Conservation (phyloP, 2,329 filamentous ascomycete genomes). For the Colletotrichum destructivum region DNA sequence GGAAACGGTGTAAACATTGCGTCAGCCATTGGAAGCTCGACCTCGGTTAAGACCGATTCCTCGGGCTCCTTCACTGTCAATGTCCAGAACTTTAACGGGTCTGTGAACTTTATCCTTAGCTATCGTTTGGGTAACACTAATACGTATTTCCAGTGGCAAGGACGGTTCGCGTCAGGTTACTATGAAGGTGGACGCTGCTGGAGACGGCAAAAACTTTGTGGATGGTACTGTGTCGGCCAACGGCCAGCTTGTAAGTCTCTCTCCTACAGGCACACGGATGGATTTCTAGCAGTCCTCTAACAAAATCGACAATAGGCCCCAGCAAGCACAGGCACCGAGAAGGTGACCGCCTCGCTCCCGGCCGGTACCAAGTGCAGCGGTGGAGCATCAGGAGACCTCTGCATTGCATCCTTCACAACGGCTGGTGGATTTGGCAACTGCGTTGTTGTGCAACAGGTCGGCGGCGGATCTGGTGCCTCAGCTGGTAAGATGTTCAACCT, state of each 20-base stretch:
- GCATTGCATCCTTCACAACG: conserved; percentile 39
- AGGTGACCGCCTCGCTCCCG: background rate
- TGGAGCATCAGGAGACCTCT: conserved; percentile 37
- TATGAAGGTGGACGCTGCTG: conserved; percentile 35
- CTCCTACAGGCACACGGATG: background rate
- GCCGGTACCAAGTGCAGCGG: conserved; percentile 36
- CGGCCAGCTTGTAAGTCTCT: background rate
- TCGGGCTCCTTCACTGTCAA: conserved; percentile 38
- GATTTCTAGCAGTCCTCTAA: background rate
- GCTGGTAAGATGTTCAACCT: background rate
- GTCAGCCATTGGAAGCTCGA: conserved; percentile 33
- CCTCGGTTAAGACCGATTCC: conserved; percentile 35
- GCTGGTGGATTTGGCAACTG: conserved; percentile 42
- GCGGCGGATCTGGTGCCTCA: background rate
- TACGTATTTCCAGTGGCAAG: conserved; percentile 19
- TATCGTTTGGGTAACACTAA: background rate
- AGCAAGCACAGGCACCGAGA: background rate
- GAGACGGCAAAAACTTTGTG: conserved; percentile 38
- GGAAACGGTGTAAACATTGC: conserved; percentile 31
- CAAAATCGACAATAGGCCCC: background rate
- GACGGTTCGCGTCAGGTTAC: conserved; percentile 41
- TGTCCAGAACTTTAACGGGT: conserved; percentile 43
- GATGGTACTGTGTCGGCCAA: conserved; percentile 17
- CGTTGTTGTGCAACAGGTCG: conserved; percentile 40
- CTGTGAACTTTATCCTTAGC: background rate